These are phyloP conservation scores for Encephalitozoon hellem DNA, from an alignment of 371 early-diverging fungal genomes.

Conservation along the genomic window DNA sequence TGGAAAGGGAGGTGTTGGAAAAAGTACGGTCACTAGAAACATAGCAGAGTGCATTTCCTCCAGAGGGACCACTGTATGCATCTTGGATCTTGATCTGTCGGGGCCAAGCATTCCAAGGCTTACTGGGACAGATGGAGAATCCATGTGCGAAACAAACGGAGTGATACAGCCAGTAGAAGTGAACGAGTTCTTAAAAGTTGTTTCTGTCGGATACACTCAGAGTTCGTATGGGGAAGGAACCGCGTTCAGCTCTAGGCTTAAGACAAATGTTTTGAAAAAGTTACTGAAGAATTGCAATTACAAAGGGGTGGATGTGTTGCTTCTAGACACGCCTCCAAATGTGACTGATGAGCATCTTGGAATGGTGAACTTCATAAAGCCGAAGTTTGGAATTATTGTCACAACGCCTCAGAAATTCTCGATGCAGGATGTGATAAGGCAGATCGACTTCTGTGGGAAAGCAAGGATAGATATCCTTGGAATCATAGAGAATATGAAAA, in stretches of 20 bases:
- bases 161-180: conserved; percentile 42
- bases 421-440: conserved; percentile 54
- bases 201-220: conserved; percentile 31
- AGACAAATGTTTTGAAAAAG: conserved; percentile 19
- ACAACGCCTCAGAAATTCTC: conserved; percentile 58
- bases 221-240: neutral
- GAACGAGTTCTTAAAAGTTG: neutral
- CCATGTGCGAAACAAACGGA: conserved; percentile 18
- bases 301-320: conserved; percentile 41
- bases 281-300: conserved; percentile 30
- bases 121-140: conserved; percentile 38
- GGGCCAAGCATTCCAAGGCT: conserved; percentile 57
- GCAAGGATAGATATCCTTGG: conserved; percentile 50
- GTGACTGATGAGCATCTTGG: conserved; percentile 60
- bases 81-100: conserved; percentile 60
- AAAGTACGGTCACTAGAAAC: conserved; percentile 69
- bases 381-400: conserved; percentile 41
- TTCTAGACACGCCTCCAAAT: conserved; percentile 61
- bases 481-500: conserved; percentile 61
- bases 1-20: conserved; percentile 80
- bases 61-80: neutral
- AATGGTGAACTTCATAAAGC: conserved; percentile 45
- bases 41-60: conserved; percentile 16
- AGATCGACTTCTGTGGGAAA: conserved; percentile 58
- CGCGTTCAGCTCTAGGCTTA: conserved; percentile 10